Percentiles rank a stretch among this genome's conserved stretches.
Evolutionary conservation across 306 rosid genomes (phyloP).

Genomic region (Vigna angularis): DNA sequence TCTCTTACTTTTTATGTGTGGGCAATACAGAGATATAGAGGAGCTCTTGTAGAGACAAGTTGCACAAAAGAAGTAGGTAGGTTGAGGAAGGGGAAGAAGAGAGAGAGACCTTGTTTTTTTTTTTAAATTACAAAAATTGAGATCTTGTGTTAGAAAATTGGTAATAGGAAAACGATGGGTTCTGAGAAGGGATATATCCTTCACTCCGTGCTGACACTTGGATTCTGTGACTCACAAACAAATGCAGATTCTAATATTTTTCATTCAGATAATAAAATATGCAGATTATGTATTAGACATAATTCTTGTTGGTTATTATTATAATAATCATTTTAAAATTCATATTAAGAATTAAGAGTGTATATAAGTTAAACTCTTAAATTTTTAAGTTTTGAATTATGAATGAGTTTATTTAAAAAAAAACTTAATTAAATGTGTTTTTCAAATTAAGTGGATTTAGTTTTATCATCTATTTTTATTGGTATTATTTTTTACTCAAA

Average conservation of each 20-base stretch:
- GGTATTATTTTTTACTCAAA: not conserved
- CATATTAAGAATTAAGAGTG: not conserved
- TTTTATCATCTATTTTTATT: not conserved
- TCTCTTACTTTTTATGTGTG: conserved; percentile 23
- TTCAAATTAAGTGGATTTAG: not conserved
- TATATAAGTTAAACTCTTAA: not conserved
- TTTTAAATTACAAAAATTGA: not conserved
- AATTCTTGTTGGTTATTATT: not conserved
- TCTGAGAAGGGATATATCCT: not conserved
- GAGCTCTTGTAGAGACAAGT: not conserved
- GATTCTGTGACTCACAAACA: conserved; percentile 3
- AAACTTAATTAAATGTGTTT: not conserved
- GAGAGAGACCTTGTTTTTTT: conserved; percentile 20
- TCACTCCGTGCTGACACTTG: not conserved
- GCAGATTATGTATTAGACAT: not conserved
- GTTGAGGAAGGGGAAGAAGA: not conserved
- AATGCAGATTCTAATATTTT: not conserved
- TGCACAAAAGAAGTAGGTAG: not conserved
- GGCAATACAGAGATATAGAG: not conserved
- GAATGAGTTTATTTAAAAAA: not conserved
- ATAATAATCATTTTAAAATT: not conserved
- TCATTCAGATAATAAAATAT: no score
- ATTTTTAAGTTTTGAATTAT: not conserved
- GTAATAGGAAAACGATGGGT: not conserved
- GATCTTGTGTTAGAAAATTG: conserved; percentile 15